Conservation (phyloP, 2,329 filamentous ascomycete genomes). For the Fusarium decemcellulare region DNA sequence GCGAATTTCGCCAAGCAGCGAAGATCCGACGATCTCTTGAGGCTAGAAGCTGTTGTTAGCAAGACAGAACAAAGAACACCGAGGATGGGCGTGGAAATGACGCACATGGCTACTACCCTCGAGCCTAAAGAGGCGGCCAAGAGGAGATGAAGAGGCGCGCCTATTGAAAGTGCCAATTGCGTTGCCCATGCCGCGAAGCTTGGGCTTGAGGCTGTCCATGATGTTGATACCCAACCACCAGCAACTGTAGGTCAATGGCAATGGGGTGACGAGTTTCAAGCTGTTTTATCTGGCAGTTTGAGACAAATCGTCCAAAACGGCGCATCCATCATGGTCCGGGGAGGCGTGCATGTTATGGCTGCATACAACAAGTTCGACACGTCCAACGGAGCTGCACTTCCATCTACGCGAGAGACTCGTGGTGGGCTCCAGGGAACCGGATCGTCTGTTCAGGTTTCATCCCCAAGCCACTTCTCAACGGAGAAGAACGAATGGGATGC, state of each 20-base stretch:
- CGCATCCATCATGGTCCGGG: not conserved
- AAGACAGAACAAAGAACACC: not conserved
- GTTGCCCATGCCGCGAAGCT: not conserved
- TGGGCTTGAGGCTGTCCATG: conserved; percentile 20
- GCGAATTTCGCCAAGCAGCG: conserved; percentile 73
- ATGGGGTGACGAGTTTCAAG: not conserved
- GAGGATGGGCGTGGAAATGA: not conserved
- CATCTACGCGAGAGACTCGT: not conserved
- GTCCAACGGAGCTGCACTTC: not conserved
- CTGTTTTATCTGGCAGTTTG: not conserved
- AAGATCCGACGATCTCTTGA: conserved; percentile 68
- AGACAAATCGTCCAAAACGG: not conserved
- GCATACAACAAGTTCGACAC: not conserved
- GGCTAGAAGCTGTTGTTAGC: conserved; percentile 12
- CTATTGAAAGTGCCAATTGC: conserved; percentile 16
- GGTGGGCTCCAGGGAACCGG: not conserved
- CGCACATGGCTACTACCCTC: conserved; percentile 34
- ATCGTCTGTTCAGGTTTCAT: not conserved
- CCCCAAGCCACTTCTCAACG: conserved; percentile 3
- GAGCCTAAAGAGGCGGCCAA: conserved; percentile 36
- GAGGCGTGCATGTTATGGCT: conserved; percentile 1
- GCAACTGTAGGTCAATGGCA: not conserved
- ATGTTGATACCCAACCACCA: conserved; percentile 2
- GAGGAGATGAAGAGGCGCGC: conserved; percentile 8
- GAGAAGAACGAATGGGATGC: not conserved